Conservation (phyloP, 108 stramenopile species). For the Cyclotella choctawhatcheeana region DNA sequence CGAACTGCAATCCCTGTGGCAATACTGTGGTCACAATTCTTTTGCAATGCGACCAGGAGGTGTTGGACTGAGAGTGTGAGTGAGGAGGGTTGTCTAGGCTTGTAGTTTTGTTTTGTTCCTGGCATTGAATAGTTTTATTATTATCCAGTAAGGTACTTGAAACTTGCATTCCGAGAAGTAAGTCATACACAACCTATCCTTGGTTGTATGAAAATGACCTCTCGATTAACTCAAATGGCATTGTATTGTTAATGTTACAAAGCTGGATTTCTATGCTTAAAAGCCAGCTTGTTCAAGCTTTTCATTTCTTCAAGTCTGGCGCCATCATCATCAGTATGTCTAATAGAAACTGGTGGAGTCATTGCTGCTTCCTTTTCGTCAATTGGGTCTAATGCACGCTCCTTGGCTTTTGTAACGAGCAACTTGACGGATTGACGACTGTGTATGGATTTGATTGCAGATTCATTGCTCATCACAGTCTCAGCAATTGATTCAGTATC, state of each 20-base stretch:
- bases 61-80: no score
- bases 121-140: no score
- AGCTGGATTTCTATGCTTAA: slow-evolving; percentile 66
- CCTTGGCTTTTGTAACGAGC: slow-evolving; percentile 44
- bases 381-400: slow-evolving; percentile 39
- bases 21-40: no score
- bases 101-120: no score
- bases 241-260: not conserved
- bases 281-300: slow-evolving; percentile 56
- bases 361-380: slow-evolving; percentile 33
- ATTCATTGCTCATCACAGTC: slow-evolving; percentile 50
- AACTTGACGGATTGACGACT: slow-evolving; percentile 49
- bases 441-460: slow-evolving; percentile 45
- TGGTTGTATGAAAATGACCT: no score
- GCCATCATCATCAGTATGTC: slow-evolving; percentile 54
- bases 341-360: slow-evolving; percentile 45
- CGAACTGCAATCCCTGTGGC: no score
- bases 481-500: slow-evolving; percentile 50
- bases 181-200: no score
- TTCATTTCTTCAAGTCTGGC: slow-evolving; percentile 50
- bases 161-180: no score
- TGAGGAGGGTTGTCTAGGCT: no score
- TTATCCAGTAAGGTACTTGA: no score
- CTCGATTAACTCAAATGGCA: no score
- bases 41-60: no score